Percentiles rank a stretch among this genome's conserved stretches.
phyloP scores from a whole-genome alignment of 163 green algal species.

The Chlamydomonas reinhardtii region DNA sequence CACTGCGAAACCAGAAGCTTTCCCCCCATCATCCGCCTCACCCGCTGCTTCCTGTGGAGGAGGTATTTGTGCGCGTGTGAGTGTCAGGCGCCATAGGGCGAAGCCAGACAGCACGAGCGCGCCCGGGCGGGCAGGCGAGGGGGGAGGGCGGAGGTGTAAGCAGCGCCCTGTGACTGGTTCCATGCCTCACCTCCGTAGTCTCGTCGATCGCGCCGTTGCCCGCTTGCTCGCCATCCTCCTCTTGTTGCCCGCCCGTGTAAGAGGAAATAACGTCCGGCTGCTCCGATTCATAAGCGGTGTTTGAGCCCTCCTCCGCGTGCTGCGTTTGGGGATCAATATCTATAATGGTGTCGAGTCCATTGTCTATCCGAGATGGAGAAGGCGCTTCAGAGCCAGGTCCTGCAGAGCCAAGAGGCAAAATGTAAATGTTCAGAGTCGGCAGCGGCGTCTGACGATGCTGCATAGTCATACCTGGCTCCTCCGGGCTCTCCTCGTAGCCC shows the following conservation, averaged over 20 bases:
- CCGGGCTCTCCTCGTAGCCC: neutral
- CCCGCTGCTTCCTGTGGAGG: neutral
- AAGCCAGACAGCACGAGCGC: no score
- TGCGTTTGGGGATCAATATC: slow-evolving; percentile 37
- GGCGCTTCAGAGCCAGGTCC: neutral
- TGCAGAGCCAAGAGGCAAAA: neutral
- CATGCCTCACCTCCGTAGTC: no score
- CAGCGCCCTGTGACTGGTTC: no score
- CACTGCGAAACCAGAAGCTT: no score
- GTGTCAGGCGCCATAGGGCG: no score
- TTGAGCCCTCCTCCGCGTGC: slow-evolving; percentile 47
- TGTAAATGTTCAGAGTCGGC: no score
- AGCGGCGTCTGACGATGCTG: neutral
- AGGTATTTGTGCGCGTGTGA: neutral
- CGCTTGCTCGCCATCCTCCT: neutral
- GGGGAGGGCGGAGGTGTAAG: no score
- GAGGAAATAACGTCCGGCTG: slow-evolving; percentile 36
- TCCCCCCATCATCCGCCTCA: neutral
- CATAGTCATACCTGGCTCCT: neutral
- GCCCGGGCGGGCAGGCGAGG: no score
- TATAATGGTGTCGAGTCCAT: slow-evolving; percentile 24
- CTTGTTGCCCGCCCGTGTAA: slow-evolving; percentile 24
- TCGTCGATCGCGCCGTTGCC: no score
- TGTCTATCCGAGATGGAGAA: slow-evolving; percentile 1
- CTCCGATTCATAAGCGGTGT: slow-evolving; percentile 26